These are phyloP conservation scores for Plenodomus tracheiphilus DNA, from an alignment of 2,329 filamentous ascomycete genomes.

Conservation along the genomic window DNA sequence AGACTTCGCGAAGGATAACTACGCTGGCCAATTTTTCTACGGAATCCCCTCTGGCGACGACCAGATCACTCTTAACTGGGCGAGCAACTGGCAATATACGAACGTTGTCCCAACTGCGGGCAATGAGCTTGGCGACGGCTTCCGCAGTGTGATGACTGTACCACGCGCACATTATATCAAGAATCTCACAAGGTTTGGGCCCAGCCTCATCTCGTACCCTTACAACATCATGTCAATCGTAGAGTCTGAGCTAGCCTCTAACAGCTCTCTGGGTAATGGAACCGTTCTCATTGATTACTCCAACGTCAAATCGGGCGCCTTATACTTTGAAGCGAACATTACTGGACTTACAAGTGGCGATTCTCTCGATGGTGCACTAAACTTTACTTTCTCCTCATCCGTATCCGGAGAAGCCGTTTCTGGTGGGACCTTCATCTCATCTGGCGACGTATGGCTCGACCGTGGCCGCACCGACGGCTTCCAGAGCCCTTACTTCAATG, in stretches of 20 bases:
- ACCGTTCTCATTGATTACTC: conserved; percentile 57
- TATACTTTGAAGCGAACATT: conserved; percentile 61
- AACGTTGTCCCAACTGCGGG: conserved; percentile 58
- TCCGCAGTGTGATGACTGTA: conserved; percentile 57
- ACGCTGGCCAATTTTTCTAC: conserved; percentile 60
- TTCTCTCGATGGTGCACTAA: conserved; percentile 48
- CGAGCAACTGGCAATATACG: conserved; percentile 64
- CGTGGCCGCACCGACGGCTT: conserved; percentile 55
- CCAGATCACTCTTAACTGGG: conserved; percentile 59
- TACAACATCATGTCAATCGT: conserved; percentile 55
- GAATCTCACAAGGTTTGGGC: conserved; percentile 56
- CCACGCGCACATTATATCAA: conserved; percentile 58
- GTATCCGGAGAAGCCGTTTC: conserved; percentile 54
- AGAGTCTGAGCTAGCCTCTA: conserved; percentile 49
- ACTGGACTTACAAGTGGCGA: conserved; percentile 44
- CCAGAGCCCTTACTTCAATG: conserved; percentile 59
- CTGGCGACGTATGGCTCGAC: conserved; percentile 55
- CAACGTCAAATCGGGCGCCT: conserved; percentile 52
- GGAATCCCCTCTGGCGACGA: conserved; percentile 46
- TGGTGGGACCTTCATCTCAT: conserved; percentile 54
- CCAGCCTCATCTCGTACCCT: conserved; percentile 55
- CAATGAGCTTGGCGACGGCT: conserved; percentile 49
- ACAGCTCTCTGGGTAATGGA: conserved; percentile 53
- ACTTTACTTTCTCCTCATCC: conserved; percentile 58
- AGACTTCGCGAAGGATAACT: conserved; percentile 58